Base-by-base conservation (phyloP, 1,284 basidiomycete species). In the Ceraceosorus guamensis region DNA sequence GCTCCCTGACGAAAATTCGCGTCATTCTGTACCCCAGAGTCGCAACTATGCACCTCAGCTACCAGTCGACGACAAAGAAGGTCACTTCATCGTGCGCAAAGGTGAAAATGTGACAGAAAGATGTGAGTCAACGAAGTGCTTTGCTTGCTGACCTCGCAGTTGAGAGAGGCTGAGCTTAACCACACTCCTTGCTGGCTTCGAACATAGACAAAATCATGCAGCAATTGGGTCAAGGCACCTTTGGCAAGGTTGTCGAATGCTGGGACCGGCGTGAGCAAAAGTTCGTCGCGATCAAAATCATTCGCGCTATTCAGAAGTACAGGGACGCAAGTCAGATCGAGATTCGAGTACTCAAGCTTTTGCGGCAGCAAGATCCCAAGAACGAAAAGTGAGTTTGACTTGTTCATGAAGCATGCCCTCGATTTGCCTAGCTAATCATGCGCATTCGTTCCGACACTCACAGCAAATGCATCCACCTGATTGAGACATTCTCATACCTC, bases 251-350 rank as follows among this genome's bases (percentile, higher is more conserved):
- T 32, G 92, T 98, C 54, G 90, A 97, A 76, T 91, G 91, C 39
- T 78, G 87, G 70, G 90, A 96, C 79, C 84, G 84, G 39, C 82
- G 86, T 48, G 46, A 63, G 46, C 66, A 77, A 33, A 82, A 81
- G 67, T 83, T 85, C 72, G 93, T 98, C 30, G 95, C 95, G 45
- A 91, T 99, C 81, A 99, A 99, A 83, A 92, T 99, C 65, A 99
- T 99, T 53, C 67, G 76, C 1, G 75, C 76, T 8, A 66, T 77
- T 14, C 76, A 77, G 60, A 77, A 77, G 66, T 77, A 97, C 76
- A 87, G 95, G 53, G 95, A 99, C 78, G 95, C 95, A 7, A 93
- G 91, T 78, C 95, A 92, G 80, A 97, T 98, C 65, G 95, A 99
- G 80, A 88, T 98, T 65, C 84, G 91, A 52, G 95, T 99, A 24